Percentiles rank a stretch among this genome's conserved stretches.
These are phyloP conservation scores for Carex myosuroides DNA, from an alignment of 176 grass and related monocot genomes.

Conservation along the genomic window DNA sequence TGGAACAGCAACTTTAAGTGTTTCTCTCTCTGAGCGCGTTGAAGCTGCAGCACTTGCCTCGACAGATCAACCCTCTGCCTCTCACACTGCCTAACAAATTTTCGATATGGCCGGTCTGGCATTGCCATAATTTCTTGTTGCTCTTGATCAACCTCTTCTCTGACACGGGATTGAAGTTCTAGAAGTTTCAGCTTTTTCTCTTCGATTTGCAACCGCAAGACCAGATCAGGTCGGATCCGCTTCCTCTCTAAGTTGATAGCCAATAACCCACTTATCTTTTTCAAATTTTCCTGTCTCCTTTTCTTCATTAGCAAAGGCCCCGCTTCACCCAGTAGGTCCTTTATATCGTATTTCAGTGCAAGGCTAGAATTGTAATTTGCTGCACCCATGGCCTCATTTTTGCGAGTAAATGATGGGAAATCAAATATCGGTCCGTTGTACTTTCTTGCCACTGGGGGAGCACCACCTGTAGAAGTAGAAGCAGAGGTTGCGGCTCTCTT, in stretches of 20 bases:
- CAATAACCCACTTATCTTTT: constrained; percentile 90
- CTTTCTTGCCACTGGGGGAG: constrained; percentile 65
- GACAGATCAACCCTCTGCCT: constrained; percentile 67
- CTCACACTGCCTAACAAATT: constrained; percentile 93
- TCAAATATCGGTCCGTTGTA: constrained; percentile 97
- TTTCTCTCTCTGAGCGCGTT: constrained; percentile 77
- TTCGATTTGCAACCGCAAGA: constrained; percentile 92
- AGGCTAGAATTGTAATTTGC: constrained; percentile 73
- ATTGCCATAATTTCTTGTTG: constrained; percentile 99
- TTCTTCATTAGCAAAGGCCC: constrained; percentile 66
- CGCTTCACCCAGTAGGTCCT: constrained; percentile 88
- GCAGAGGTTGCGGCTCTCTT: constrained; percentile 39
- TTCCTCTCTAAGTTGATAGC: constrained; percentile 83
- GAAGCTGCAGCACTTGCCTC: constrained; percentile 81
- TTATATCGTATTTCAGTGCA: constrained; percentile 77
- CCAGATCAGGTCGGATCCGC: constrained; percentile 89
- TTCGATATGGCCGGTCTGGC: constrained; percentile 88
- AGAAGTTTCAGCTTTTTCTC: constrained; percentile 94
- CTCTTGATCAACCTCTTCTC: constrained; percentile 93
- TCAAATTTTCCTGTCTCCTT: constrained; percentile 75
- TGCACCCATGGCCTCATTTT: constrained; percentile 61
- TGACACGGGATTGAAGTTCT: constrained; percentile 68
- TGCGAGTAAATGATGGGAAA: constrained; percentile 91
- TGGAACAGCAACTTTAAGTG: constrained; percentile 84
- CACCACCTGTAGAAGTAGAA: constrained; percentile 38